Evolutionary conservation across 306 rosid genomes (phyloP).

Genomic region (Glycine tomentella): DNA sequence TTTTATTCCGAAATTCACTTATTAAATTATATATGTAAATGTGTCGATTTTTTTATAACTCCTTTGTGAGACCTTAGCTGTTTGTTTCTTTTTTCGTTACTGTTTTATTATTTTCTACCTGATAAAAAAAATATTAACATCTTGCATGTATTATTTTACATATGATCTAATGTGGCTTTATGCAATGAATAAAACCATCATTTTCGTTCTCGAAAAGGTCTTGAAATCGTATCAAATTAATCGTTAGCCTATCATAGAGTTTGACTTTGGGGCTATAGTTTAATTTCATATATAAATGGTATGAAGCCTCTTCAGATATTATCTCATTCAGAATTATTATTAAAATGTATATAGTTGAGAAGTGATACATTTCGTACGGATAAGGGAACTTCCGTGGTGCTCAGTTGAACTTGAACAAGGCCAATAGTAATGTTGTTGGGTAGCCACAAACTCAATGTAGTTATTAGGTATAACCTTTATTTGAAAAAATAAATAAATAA

Average conservation of each 20-base stretch:
- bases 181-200: slow-evolving; percentile 17
- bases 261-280: neutral
- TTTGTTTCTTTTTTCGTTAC: too few species aligned
- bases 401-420: neutral
- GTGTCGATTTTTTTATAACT: neutral
- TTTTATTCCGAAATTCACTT: neutral
- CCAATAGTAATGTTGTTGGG: neutral
- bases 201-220: slow-evolving; percentile 9
- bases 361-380: neutral
- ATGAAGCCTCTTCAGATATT: neutral
- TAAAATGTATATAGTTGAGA: neutral
- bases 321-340: neutral
- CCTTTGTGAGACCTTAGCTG: neutral
- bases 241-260: neutral
- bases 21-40: neutral
- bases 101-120: too few species aligned
- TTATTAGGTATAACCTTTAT: neutral
- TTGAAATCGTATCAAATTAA: neutral
- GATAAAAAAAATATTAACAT: neutral
- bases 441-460: neutral
- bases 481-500: neutral
- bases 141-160: neutral
- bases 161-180: neutral
- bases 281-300: neutral
- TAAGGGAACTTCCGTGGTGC: neutral